Conservation (phyloP, 106 monocot species). For the Gastrodia elata region DNA sequence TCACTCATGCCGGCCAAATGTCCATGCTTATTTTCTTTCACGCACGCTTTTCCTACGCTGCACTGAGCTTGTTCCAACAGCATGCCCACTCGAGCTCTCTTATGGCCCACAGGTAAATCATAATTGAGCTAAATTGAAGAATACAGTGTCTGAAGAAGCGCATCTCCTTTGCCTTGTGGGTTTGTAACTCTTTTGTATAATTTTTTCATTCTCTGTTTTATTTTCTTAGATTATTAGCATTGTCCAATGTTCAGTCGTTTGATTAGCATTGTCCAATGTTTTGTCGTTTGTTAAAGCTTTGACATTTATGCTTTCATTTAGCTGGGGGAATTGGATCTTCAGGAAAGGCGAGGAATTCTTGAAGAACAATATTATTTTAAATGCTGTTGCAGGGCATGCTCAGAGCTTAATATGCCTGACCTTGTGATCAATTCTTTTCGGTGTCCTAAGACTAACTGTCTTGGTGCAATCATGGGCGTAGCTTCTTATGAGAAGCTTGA, state of each 20-base stretch:
- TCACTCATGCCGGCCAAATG: constrained; percentile 89
- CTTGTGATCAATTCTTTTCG: constrained; percentile 64
- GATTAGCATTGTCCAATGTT: neutral
- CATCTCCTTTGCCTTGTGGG: neutral
- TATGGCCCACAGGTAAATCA: constrained; percentile 84
- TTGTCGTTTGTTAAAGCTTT: neutral
- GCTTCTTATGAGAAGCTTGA: constrained; percentile 15
- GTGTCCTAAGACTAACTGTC: constrained; percentile 45
- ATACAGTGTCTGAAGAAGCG: neutral
- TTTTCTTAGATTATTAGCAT: neutral
- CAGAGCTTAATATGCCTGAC: constrained; percentile 62
- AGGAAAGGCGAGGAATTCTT: constrained; percentile 51
- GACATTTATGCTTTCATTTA: constrained; percentile 17
- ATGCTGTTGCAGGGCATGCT: constrained; percentile 72
- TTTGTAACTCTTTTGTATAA: neutral
- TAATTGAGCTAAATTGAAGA: neutral
- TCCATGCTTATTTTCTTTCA: constrained; percentile 88
- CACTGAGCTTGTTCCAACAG: constrained; percentile 58
- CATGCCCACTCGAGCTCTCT: constrained; percentile 76
- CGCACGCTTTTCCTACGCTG: constrained; percentile 63
- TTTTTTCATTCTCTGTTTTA: neutral
- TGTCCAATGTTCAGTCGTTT: too few relatives aligned
- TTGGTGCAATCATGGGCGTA: constrained; percentile 52
- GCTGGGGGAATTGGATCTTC: constrained; percentile 61
- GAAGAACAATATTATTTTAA: constrained; percentile 67